Conservation (phyloP, 2,329 filamentous ascomycete species). For the Fusarium floridanum region DNA sequence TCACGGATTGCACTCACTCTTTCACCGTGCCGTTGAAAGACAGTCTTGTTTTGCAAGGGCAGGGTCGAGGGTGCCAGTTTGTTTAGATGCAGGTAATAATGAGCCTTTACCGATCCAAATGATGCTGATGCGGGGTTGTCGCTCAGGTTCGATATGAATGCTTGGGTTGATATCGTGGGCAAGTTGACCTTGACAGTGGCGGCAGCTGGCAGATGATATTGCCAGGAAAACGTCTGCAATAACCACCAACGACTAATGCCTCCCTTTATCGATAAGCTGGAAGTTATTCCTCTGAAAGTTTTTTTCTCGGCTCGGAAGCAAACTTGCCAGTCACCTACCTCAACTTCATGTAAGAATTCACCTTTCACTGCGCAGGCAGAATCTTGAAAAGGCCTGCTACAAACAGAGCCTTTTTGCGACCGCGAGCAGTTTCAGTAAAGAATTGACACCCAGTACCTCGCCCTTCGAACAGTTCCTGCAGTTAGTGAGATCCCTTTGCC, state of each 20-base stretch:
- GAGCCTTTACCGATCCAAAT: background rate
- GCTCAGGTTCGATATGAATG: background rate
- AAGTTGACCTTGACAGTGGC: conserved; percentile 30
- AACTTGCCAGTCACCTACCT: conserved; percentile 11
- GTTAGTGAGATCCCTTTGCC: background rate
- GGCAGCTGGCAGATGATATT: conserved; percentile 31
- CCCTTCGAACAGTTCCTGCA: conserved; percentile 6
- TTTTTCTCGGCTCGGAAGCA: background rate
- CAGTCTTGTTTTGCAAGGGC: background rate
- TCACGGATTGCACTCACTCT: conserved; percentile 19
- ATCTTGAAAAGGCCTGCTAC: conserved; percentile 43
- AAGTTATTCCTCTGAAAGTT: background rate
- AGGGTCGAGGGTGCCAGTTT: background rate
- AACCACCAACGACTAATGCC: conserved; percentile 4
- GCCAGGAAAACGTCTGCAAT: conserved; percentile 16
- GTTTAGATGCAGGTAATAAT: background rate
- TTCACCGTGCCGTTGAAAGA: conserved; percentile 4
- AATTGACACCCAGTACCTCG: conserved; percentile 12
- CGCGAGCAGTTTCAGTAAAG: conserved; percentile 34
- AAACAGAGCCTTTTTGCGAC: conserved; percentile 42
- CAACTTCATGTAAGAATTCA: conserved; percentile 17
- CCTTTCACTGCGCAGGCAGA: conserved; percentile 35
- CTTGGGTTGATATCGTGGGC: background rate
- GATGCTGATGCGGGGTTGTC: conserved; percentile 14
- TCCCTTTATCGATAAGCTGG: background rate